Base-by-base conservation (phyloP, 2,329 filamentous ascomycete genomes). In the Canariomyces notabilis region DNA sequence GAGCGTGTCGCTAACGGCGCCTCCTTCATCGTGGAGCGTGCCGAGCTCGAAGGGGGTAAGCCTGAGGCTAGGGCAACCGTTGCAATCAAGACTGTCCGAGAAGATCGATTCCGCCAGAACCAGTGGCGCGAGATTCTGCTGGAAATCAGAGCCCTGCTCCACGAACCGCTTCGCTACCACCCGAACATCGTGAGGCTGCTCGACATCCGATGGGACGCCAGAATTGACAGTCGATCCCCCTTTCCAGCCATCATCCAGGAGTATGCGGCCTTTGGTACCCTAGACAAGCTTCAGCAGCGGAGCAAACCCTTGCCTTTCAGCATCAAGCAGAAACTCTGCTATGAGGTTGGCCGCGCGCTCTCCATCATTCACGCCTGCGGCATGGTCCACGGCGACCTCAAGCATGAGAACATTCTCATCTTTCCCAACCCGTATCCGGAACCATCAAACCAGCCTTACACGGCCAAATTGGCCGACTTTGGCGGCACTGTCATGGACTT, bases 301-400 rank as follows among this genome's bases (percentile, higher is more conserved):
- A 37, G 31, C 14, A 18, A n/a, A n/a, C 34, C 38, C 11, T 48
- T 50, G 6, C 48, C 48, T 0, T 53, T 53, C 31, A 40, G 44
- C 11, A 46, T 53, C 44, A 53, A 50, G 39, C 50, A 53, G 31
- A 53, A 53, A 32, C 47, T 53, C 4, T 53, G 50, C 32, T 53
- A 53, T 35, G 50, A 53, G 18, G 37, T 53, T 19, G 50, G 48
- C 14, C 46, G 46, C 5, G 46, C 16, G 37, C 20, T 49, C 6
- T 49, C 46, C 37, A 49, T 49, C 46, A 45, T 49, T 20, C 46
- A 49, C 37, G 46, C 42, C 16, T 49, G 46, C 16, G 46, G 46
- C 32, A 44, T 49, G n/a, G 42, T 49, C 8, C 46, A 49, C 26
- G 46, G 46, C 22, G 46, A 49, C 34, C 42, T 49, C 15, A 49